These are phyloP conservation scores for Helenozyma rhizophorensis DNA, from an alignment of 805 yeast species.

Conservation along the genomic window DNA sequence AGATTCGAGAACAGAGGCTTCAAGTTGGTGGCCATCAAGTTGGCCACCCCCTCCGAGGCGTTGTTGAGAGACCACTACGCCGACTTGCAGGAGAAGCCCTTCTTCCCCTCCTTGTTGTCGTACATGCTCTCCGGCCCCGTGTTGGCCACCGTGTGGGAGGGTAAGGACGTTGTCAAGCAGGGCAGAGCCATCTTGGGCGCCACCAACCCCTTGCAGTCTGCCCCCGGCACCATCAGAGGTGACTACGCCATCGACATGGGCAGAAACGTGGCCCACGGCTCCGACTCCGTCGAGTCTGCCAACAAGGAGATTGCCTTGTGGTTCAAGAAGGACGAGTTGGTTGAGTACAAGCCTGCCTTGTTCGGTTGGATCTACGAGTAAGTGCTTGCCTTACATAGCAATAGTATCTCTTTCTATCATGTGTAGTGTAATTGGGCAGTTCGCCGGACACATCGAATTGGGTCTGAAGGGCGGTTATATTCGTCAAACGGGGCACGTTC, in stretches of 20 bases:
- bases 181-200: slow-evolving; percentile 98
- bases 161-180: slow-evolving; percentile 98
- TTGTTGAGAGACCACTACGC: slow-evolving; percentile 91
- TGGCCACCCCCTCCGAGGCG: slow-evolving; percentile 80
- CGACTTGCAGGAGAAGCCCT: slow-evolving; percentile 93
- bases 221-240: slow-evolving; percentile 99
- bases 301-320: slow-evolving; percentile 92
- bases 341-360: slow-evolving; percentile 83
- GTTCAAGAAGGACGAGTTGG: slow-evolving; percentile 97
- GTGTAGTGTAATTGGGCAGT: too few relatives aligned
- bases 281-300: slow-evolving; percentile 98
- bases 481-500: too few relatives aligned
- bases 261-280: slow-evolving; percentile 98
- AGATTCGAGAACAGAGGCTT: slow-evolving; percentile 97
- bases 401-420: too few relatives aligned
- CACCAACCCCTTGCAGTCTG: slow-evolving; percentile 94
- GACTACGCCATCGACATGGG: slow-evolving; percentile 98
- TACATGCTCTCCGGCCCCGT: slow-evolving; percentile 99
- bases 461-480: too few relatives aligned
- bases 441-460: too few relatives aligned
- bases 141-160: slow-evolving; percentile 99
- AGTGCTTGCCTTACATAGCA: too few relatives aligned
- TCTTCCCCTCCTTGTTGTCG: slow-evolving; percentile 93
- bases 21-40: slow-evolving; percentile 95
- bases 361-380: slow-evolving; percentile 94